Base-by-base conservation (phyloP, 345 rosid genomes). In the Punica granatum region DNA sequence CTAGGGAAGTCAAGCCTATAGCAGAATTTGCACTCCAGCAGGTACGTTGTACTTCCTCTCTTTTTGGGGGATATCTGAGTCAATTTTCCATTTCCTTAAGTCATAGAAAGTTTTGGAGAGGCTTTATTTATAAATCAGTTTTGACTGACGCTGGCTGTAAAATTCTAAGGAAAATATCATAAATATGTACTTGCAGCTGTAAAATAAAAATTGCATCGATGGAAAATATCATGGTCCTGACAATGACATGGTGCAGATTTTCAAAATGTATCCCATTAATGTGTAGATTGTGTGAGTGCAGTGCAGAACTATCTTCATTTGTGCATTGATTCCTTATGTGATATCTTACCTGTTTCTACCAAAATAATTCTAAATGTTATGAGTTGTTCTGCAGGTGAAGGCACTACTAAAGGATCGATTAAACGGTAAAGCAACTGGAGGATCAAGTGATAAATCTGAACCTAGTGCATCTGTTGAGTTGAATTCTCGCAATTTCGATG, bases 1-100 rank as follows among this genome's bases (percentile, higher is more conserved):
- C 92, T 35, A 90, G 97, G 75, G 98, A 92, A 36, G 94, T 80
- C 63, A 87, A 92, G 70, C 73, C 98, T 32, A 88, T 92, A 72
- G 88, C 89, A 66, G 83, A 88, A 67, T 92, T 82, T 76, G 87
- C 84, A 33, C 69, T 85, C 28, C 43, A 63, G 26, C 66, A 63
- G 97, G 98, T 93, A 73, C 74, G 79, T 68, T 42, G 66, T 72
- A 60, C 51, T 60, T 74, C 63, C 36, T 63, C 43, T 18, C 34
- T 31, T 61, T 60, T 31, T 39, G 25, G 21, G 26, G 37, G 12
- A n/a, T 62, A 2, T 33, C n/a, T n/a, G 10, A 39, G 5, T 37
- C 21, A 36, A 63, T 63, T 63, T 63, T 30, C 32, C 61, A 26
- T 26, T 51, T 6, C 7, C 28, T 7, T 37, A n/a, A n/a, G n/a